phyloP scores from a whole-genome alignment of 2,329 filamentous ascomycete species.

The Cyphellophora attinorum region DNA sequence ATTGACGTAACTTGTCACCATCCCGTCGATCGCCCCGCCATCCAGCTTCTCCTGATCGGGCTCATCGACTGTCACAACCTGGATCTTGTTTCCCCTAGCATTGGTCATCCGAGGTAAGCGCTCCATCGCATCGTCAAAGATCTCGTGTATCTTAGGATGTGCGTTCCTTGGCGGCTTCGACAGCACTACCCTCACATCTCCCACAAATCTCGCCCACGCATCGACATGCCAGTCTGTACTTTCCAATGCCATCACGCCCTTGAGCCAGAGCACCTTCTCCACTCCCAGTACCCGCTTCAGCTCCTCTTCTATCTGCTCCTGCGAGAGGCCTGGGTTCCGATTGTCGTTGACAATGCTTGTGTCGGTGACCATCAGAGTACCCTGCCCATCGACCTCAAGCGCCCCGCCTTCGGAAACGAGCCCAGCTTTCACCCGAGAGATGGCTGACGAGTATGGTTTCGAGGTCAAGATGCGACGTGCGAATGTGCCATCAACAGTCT shows the following conservation, averaged over 20 bases:
- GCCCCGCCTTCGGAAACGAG: constrained; percentile 24
- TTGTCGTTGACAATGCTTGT: constrained; percentile 24
- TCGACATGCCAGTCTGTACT: constrained; percentile 26
- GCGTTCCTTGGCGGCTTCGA: constrained; percentile 17
- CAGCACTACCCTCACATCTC: constrained; percentile 21
- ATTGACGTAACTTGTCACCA: constrained; percentile 22
- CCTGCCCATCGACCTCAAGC: constrained; percentile 25
- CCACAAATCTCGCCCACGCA: constrained; percentile 21
- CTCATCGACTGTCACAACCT: constrained; percentile 21
- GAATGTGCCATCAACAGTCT: constrained; percentile 8
- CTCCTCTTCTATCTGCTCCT: constrained; percentile 19
- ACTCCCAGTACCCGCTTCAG: constrained; percentile 21
- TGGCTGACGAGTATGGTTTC: background rate
- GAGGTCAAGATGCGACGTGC: constrained; percentile 11
- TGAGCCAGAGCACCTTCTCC: constrained; percentile 24
- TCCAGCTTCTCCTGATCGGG: constrained; percentile 10
- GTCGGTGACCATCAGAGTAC: constrained; percentile 25
- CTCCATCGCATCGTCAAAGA: constrained; percentile 19
- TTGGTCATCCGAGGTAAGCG: constrained; percentile 16
- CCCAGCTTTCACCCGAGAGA: background rate
- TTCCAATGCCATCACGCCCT: constrained; percentile 22
- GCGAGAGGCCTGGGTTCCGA: constrained; percentile 21
- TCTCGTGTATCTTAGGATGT: constrained; percentile 16
- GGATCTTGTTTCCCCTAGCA: constrained; percentile 18
- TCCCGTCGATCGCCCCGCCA: constrained; percentile 6